Conservation (phyloP, 2,329 filamentous ascomycete genomes). For the Leptodontidium sp. region DNA sequence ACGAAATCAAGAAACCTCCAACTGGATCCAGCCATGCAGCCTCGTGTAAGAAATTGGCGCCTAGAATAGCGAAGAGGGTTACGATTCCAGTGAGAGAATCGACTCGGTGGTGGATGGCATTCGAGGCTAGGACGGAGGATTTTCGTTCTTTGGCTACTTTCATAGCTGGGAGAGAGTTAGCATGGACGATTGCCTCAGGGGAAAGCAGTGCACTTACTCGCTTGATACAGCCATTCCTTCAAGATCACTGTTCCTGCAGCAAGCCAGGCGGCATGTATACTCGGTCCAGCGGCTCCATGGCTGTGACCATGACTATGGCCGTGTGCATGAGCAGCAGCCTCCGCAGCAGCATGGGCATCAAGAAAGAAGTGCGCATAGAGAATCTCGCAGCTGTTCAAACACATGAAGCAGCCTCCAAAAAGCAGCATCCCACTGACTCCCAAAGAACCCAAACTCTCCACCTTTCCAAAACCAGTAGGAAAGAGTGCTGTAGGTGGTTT, state of each 20-base stretch:
- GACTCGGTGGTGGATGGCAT: conserved; percentile 94
- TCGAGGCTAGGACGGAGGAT: conserved; percentile 93
- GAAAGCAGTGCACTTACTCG: conserved; percentile 71
- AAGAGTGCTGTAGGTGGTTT: conserved; percentile 85
- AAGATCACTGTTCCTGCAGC: conserved; percentile 87
- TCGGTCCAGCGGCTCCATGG: conserved; percentile 65
- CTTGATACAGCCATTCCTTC: conserved; percentile 97
- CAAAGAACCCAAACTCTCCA: conserved; percentile 94
- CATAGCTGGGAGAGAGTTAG: conserved; percentile 71
- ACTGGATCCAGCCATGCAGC: conserved; percentile 95
- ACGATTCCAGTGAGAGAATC: conserved; percentile 96
- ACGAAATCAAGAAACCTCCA: conserved; percentile 88
- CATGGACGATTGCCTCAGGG: neutral
- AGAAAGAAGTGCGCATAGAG: conserved; percentile 78
- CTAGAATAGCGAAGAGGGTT: conserved; percentile 86
- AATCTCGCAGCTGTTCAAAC: conserved; percentile 75
- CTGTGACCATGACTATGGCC: conserved; percentile 69
- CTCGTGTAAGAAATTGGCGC: conserved; percentile 84
- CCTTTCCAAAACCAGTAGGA: conserved; percentile 92
- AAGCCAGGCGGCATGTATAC: conserved; percentile 93
- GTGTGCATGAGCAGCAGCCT: conserved; percentile 64
- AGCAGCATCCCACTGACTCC: conserved; percentile 93
- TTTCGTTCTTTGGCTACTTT: conserved; percentile 94
- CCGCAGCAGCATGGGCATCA: conserved; percentile 63
- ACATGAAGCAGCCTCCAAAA: conserved; percentile 91